Conservation (phyloP, 2,329 filamentous ascomycete species). For the Aspergillus pseudoterreus region DNA sequence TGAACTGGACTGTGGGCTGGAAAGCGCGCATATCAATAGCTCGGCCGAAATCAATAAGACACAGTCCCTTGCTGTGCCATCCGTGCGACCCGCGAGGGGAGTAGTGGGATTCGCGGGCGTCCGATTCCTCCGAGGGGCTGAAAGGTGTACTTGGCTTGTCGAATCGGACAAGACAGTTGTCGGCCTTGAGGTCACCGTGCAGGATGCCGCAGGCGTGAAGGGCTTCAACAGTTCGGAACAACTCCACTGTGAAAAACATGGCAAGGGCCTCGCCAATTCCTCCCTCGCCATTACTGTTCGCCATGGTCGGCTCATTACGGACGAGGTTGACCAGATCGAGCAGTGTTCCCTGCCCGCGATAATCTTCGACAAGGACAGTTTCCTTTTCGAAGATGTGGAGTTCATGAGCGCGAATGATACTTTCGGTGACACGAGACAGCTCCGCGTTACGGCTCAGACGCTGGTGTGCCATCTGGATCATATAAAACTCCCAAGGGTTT, state of each 20-base stretch:
- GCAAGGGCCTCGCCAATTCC: conserved; percentile 86
- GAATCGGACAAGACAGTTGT: conserved; percentile 89
- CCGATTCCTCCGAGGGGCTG: conserved; percentile 23
- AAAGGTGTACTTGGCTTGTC: conserved; percentile 46
- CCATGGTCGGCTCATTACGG: conserved; percentile 58
- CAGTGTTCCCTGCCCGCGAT: conserved; percentile 82
- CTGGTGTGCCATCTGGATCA: conserved; percentile 76
- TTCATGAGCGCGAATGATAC: conserved; percentile 79
- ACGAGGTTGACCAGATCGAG: conserved; percentile 92
- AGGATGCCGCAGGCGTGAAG: conserved; percentile 76
- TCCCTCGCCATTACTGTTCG: conserved; percentile 47
- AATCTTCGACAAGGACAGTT: conserved; percentile 83
- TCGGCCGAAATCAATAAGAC: conserved; percentile 90
- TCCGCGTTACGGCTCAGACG: conserved; percentile 63
- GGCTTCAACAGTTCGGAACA: conserved; percentile 84
- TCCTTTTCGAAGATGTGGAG: conserved; percentile 90
- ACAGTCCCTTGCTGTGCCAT: conserved; percentile 76
- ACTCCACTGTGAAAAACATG: conserved; percentile 93
- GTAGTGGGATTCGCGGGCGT: conserved; percentile 54
- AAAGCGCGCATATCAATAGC: conserved; percentile 92
- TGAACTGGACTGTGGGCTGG: conserved; percentile 71
- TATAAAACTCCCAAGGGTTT: conserved; percentile 92
- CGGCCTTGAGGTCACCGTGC: conserved; percentile 91
- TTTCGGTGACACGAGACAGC: conserved; percentile 65
- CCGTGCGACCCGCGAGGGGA: conserved; percentile 68